Conservation (phyloP, 2,329 filamentous ascomycete species). For the Escovopsis sp. region DNA sequence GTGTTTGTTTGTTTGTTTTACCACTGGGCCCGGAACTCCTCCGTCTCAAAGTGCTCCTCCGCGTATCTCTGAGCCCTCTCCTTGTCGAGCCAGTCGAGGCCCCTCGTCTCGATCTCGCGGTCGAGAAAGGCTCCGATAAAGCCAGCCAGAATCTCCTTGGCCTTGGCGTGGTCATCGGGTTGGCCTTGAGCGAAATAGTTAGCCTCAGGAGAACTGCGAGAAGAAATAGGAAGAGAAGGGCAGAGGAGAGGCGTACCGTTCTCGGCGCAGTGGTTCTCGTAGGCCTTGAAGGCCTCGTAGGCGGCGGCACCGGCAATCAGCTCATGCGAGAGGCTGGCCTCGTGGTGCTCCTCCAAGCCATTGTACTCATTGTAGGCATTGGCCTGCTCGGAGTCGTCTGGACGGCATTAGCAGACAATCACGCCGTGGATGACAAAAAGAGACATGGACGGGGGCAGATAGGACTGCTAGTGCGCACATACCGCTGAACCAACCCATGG, state of each 20-base stretch:
- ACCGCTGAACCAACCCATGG: conserved; percentile 12
- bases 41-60: not conserved
- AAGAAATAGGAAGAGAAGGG: not conserved
- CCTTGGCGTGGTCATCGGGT: conserved; percentile 14
- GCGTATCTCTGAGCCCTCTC: conserved; percentile 12
- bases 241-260: conserved; percentile 9
- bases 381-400: conserved; percentile 11
- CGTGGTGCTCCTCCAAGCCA: conserved; percentile 10
- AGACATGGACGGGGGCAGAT: no score
- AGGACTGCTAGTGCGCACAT: not conserved
- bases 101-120: conserved; percentile 17
- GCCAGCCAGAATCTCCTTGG: conserved; percentile 17
- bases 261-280: conserved; percentile 14
- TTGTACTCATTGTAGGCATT: conserved; percentile 14
- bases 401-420: not conserved
- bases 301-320: conserved; percentile 17
- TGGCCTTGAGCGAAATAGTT: conserved; percentile 8
- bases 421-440: no score
- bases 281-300: conserved; percentile 17
- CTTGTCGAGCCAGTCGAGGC: conserved; percentile 13
- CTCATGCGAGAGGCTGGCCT: conserved; percentile 17
- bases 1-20: no score
- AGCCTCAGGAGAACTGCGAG: not conserved
- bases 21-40: not conserved
- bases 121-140: conserved; percentile 17